These are phyloP conservation scores for Marchantia polymorpha DNA, from an alignment of 225 moss, liverwort and hornwort species.

Conservation along the genomic window DNA sequence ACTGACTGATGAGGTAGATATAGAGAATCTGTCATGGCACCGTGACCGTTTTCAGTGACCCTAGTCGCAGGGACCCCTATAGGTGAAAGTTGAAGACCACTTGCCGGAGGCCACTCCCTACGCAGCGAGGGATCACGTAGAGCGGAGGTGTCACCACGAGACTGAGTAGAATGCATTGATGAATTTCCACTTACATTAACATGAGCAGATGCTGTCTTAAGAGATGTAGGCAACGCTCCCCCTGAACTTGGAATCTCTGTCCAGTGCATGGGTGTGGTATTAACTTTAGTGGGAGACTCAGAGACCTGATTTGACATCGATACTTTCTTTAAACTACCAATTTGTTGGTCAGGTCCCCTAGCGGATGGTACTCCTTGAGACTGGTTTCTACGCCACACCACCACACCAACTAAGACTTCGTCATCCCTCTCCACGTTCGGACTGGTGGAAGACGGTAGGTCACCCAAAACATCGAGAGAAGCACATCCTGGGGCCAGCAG, in stretches of 20 bases:
- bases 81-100: slow-evolving; percentile 37
- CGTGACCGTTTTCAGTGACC: slow-evolving; percentile 18
- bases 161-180: slow-evolving; percentile 63
- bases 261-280: slow-evolving; percentile 58
- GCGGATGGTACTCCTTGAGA: slow-evolving; percentile 49
- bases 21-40: slow-evolving; percentile 29
- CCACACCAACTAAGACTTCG: slow-evolving; percentile 81
- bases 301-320: slow-evolving; percentile 63
- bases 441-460: slow-evolving; percentile 42
- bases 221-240: slow-evolving; percentile 45
- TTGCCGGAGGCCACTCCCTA: slow-evolving; percentile 50
- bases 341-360: slow-evolving; percentile 75
- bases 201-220: slow-evolving; percentile 35
- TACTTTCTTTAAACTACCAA: slow-evolving; percentile 77
- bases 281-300: slow-evolving; percentile 71
- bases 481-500: slow-evolving; percentile 74
- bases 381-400: slow-evolving; percentile 94
- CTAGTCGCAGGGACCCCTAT: slow-evolving; percentile 46
- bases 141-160: slow-evolving; percentile 63
- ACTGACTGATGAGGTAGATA: slow-evolving; percentile 23
- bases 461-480: slow-evolving; percentile 65
- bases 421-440: slow-evolving; percentile 49
- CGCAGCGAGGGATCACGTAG: slow-evolving; percentile 47
- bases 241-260: slow-evolving; percentile 59
- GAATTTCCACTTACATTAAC: slow-evolving; percentile 59